Base-by-base conservation (phyloP, 371 early-diverging fungal genomes). In the Lichtheimia hyalospora region DNA sequence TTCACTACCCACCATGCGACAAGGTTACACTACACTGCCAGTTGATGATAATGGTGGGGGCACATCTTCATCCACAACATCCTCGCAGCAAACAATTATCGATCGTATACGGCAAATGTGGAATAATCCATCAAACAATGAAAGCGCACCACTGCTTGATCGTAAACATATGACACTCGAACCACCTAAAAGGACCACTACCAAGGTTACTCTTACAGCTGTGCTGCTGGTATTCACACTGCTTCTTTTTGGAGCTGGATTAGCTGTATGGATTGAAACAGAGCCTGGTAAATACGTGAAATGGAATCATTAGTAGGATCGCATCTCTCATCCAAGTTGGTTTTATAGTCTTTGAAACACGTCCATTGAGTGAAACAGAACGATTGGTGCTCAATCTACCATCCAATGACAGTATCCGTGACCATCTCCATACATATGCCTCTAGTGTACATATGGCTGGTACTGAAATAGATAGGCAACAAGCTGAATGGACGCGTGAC, bases 401-500 rank as follows among this genome's bases (percentile, higher is more conserved):
- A 21, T 56, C 51, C n/a, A 58, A 44, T 3, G 68, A 67, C 13
- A 57, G 25, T 3, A 53, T 79, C 43, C 75, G 71, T 39, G 64
- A 73, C 1, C 63, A 71, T 46, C 68, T 83, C 3, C 44, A 64
- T 10, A 63, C 78, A 53, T 87, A 85, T 58, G 69, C 84, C 7
- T 82, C 84, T 0, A 73, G 71, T 18, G 61, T 78, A 4, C 84
- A 82, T 54, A 60, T 83, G 13, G 87, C 84, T 8, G 85, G 84
- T 5, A 67, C 73, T 46, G 60, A 61, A 1, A 44, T 48, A 28
- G 82, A 85, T 54, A 48, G 60, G 15, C 63, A 64, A 3, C 77
- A 79, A 49, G 88, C 85, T 13, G 67, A 67, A n/a, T 85, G 84
- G 75, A 89, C 89, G 1, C 66, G 64, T 3, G 77, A 82, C 40